Conservation (phyloP, 495 filamentous ascomycete species). For the Pseudoneurospora amorphoporcata region DNA sequence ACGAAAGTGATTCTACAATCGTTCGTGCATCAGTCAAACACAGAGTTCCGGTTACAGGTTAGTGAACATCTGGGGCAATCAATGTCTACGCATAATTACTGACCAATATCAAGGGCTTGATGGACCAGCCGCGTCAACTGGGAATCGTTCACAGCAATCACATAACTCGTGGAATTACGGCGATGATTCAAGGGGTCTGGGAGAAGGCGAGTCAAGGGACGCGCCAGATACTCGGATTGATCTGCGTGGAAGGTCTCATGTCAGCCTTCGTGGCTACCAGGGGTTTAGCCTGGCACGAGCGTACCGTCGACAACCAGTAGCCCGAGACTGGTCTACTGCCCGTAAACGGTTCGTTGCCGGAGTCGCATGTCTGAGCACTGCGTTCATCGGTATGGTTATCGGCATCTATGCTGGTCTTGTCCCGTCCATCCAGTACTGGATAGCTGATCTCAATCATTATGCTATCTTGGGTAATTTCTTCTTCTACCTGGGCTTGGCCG, state of each 20-base stretch:
- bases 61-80: neutral
- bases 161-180: neutral
- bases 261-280: slow-evolving; percentile 33
- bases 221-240: slow-evolving; percentile 13
- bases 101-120: neutral
- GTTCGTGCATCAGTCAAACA: neutral
- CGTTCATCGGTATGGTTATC: slow-evolving; percentile 54
- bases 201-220: neutral
- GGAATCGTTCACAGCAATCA: neutral
- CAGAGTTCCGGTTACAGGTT: neutral
- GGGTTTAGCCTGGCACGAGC: slow-evolving; percentile 44
- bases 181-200: neutral
- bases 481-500: slow-evolving; percentile 55
- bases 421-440: slow-evolving; percentile 61
- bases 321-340: slow-evolving; percentile 52
- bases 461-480: slow-evolving; percentile 63
- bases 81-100: neutral
- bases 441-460: slow-evolving; percentile 54
- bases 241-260: slow-evolving; percentile 28
- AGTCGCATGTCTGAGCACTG: slow-evolving; percentile 61
- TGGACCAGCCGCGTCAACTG: neutral
- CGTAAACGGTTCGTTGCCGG: slow-evolving; percentile 57
- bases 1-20: neutral
- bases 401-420: slow-evolving; percentile 69
- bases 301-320: slow-evolving; percentile 43